phyloP scores from a whole-genome alignment of 73 alveolate genomes.

The Tetrahymena malaccensis region DNA sequence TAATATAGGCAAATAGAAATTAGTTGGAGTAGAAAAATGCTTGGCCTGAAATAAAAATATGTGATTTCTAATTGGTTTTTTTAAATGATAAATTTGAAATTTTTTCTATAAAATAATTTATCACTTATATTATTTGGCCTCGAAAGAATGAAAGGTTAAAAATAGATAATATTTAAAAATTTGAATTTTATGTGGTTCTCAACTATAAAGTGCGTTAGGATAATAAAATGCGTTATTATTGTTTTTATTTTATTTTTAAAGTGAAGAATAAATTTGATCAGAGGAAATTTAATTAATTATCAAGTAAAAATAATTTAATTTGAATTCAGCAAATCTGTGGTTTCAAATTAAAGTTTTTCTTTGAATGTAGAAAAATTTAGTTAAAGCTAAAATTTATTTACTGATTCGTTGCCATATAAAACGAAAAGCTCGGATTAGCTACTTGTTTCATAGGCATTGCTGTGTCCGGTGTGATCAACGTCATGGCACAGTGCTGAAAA shows the following conservation, averaged over 20 bases:
- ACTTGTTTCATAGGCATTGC: conserved; percentile 40
- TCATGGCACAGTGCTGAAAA: conserved; percentile 42
- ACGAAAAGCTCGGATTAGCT: conserved; percentile 26
- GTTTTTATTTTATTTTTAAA: too few species aligned
- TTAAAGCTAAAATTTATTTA: background rate
- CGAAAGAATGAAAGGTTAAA: too few species aligned
- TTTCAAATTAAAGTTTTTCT: background rate
- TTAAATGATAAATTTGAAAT: background rate
- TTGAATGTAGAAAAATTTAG: background rate
- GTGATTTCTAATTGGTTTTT: background rate
- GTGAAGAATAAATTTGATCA: too few species aligned
- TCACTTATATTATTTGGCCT: background rate
- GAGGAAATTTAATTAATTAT: too few species aligned
- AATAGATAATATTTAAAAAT: too few species aligned
- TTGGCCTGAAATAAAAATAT: background rate
- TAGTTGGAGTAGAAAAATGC: background rate
- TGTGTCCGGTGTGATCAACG: conserved; percentile 42
- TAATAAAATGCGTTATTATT: background rate
- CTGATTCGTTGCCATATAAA: conserved; percentile 31
- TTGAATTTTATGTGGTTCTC: background rate
- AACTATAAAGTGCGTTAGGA: background rate
- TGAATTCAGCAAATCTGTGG: background rate
- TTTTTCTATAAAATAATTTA: too few species aligned
- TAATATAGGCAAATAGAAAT: background rate
- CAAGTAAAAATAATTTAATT: background rate